A percentile compares a stretch with the other conserved stretches of the same genome.
Evolutionary conservation across 768 basidiomycete genomes (phyloP).

Genomic region (Crepidotus variabilis): DNA sequence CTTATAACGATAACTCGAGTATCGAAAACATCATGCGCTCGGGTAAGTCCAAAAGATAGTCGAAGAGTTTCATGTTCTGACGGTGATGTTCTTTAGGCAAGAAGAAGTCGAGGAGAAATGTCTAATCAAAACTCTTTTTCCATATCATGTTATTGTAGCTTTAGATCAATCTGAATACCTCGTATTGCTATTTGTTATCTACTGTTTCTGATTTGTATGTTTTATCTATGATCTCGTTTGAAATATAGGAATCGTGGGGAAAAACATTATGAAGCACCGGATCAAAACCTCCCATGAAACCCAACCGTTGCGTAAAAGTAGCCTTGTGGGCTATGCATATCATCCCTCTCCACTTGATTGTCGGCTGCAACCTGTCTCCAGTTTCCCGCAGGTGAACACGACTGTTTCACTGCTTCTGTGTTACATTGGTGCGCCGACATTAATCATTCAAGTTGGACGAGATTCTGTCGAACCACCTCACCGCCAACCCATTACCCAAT

Average conservation of each 20-base stretch:
- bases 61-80: no score
- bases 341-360: not conserved
- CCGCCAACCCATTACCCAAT: no score
- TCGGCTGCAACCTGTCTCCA: not conserved
- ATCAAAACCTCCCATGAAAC: not conserved
- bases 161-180: no score
- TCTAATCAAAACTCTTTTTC: no score
- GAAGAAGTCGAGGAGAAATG: no score
- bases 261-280: not conserved
- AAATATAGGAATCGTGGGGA: not conserved
- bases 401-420: not conserved
- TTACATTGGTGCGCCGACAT: not conserved
- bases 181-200: not conserved
- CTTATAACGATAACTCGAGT: constrained; percentile 16
- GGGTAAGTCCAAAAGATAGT: not conserved
- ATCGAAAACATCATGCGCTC: not conserved
- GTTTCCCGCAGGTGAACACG: not conserved
- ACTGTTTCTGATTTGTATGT: not conserved
- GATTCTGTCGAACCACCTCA: no score
- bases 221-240: not conserved
- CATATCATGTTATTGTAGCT: no score
- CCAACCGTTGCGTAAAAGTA: not conserved
- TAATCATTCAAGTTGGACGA: no score
- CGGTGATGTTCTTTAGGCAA: no score
- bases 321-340: not conserved